These are phyloP conservation scores for Clarireedia paspali DNA, from an alignment of 2,329 filamentous ascomycete species.

Conservation along the genomic window DNA sequence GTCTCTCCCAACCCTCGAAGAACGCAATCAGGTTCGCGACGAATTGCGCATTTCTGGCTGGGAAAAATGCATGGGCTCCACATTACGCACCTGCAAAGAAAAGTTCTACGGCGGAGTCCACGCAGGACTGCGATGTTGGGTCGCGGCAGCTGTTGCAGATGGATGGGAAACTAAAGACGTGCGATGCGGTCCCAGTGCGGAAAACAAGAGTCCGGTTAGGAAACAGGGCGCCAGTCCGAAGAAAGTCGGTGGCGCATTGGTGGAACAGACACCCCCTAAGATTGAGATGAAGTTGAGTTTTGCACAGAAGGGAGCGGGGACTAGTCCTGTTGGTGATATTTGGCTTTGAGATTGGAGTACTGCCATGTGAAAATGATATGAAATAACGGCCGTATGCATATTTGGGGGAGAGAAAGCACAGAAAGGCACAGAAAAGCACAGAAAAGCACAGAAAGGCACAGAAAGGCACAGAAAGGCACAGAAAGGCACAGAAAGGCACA, in stretches of 20 bases:
- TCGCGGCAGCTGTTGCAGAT: slow-evolving; percentile 78
- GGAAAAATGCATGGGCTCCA: slow-evolving; percentile 82
- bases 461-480: neutral
- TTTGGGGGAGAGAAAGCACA: neutral
- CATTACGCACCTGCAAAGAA: slow-evolving; percentile 86
- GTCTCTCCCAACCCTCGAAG: slow-evolving; percentile 59
- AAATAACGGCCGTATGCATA: too few species aligned
- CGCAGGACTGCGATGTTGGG: slow-evolving; percentile 82
- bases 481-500: neutral
- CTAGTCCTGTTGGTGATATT: slow-evolving; percentile 12
- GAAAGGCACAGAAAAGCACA: neutral
- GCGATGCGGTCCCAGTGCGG: slow-evolving; percentile 57
- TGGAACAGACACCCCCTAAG: slow-evolving; percentile 20
- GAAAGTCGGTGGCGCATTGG: slow-evolving; percentile 4
- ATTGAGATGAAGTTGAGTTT: slow-evolving; percentile 29
- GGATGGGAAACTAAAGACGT: slow-evolving; percentile 81
- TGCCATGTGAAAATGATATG: neutral
- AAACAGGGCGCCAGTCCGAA: slow-evolving; percentile 31
- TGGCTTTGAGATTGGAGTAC: slow-evolving; percentile 16
- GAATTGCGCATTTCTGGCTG: slow-evolving; percentile 79
- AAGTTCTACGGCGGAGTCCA: slow-evolving; percentile 95
- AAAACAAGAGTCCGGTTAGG: slow-evolving; percentile 38
- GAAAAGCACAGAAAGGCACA: neutral
- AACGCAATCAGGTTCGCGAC: slow-evolving; percentile 71
- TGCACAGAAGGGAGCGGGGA: slow-evolving; percentile 11